Conservation (phyloP, 495 filamentous ascomycete species). For the Apodospora peruviana region DNA sequence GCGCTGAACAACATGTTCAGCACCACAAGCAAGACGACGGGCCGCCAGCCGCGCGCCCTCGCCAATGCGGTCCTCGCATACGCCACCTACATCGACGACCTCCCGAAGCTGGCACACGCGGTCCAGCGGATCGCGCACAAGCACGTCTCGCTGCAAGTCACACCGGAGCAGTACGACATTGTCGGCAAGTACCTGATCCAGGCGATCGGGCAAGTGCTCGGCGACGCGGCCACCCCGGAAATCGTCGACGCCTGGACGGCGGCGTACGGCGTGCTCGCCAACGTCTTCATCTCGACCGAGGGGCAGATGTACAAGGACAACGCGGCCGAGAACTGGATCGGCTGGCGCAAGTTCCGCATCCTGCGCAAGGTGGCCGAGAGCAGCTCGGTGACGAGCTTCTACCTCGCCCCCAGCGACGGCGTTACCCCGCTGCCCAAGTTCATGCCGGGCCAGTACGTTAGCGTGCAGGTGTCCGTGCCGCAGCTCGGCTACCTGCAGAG, state of each 20-base stretch:
- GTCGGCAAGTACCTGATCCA: constrained; percentile 64
- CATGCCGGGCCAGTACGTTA: constrained; percentile 67
- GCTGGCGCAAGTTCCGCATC: constrained; percentile 65
- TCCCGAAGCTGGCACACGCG: constrained; percentile 52
- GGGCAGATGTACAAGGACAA: constrained; percentile 52
- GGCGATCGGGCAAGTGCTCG: constrained; percentile 62
- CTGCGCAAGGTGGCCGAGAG: constrained; percentile 54
- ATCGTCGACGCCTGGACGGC: constrained; percentile 62
- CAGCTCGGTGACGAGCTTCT: constrained; percentile 57
- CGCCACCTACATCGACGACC: constrained; percentile 65
- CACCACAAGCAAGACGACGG: constrained; percentile 27
- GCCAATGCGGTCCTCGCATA: constrained; percentile 64
- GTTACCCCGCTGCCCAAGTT: constrained; percentile 50
- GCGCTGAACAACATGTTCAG: constrained; percentile 64
- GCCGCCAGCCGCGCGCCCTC: constrained; percentile 60
- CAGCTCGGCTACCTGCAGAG: constrained; percentile 55
- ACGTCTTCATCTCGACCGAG: constrained; percentile 62
- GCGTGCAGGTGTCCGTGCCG: constrained; percentile 52
- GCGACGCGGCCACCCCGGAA: constrained; percentile 58
- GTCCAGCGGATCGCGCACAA: constrained; percentile 73
- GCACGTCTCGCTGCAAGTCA: constrained; percentile 66
- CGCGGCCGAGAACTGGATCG: constrained; percentile 46
- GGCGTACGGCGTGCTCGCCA: constrained; percentile 60
- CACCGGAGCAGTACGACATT: constrained; percentile 61
- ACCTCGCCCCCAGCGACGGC: constrained; percentile 57